These are phyloP conservation scores for Colletotrichum sp. DNA, from an alignment of 2,329 filamentous ascomycete genomes.

Conservation along the genomic window DNA sequence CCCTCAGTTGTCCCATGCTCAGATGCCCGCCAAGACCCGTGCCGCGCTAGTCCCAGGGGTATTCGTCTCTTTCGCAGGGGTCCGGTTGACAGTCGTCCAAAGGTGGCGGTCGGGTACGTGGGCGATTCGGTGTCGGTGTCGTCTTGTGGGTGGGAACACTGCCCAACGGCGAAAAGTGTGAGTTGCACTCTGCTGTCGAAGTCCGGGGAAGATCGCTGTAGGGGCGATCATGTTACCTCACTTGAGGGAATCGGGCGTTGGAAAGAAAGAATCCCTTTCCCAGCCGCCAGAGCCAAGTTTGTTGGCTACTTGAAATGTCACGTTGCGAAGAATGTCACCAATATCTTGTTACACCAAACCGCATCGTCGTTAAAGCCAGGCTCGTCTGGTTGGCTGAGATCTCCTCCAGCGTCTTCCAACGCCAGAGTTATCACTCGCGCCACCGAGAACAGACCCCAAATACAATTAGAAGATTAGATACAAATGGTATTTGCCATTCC, in stretches of 20 bases:
- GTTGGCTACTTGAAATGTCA: neutral
- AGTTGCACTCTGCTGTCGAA: neutral
- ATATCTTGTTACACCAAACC: constrained; percentile 2
- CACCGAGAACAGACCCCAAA: constrained; percentile 19
- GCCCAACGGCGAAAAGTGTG: neutral
- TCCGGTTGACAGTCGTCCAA: neutral
- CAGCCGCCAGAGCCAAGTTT: neutral
- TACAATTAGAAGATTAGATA: constrained; percentile 56
- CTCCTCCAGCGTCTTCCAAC: constrained; percentile 1
- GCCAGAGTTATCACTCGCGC: neutral
- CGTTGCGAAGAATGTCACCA: neutral
- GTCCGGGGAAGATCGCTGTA: constrained; percentile 2
- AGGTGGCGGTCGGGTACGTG: neutral
- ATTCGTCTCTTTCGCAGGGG: neutral
- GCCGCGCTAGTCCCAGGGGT: neutral
- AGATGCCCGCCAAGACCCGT: neutral
- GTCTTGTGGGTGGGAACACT: neutral
- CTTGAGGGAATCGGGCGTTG: neutral
- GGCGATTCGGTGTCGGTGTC: neutral
- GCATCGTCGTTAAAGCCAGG: constrained; percentile 21
- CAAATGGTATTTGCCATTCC: constrained; percentile 30
- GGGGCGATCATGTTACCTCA: constrained; percentile 1
- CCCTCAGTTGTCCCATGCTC: neutral
- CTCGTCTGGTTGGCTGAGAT: neutral
- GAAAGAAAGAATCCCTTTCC: neutral